Evolutionary conservation across 306 rosid species (phyloP).

Genomic region (Inga laurina): DNA sequence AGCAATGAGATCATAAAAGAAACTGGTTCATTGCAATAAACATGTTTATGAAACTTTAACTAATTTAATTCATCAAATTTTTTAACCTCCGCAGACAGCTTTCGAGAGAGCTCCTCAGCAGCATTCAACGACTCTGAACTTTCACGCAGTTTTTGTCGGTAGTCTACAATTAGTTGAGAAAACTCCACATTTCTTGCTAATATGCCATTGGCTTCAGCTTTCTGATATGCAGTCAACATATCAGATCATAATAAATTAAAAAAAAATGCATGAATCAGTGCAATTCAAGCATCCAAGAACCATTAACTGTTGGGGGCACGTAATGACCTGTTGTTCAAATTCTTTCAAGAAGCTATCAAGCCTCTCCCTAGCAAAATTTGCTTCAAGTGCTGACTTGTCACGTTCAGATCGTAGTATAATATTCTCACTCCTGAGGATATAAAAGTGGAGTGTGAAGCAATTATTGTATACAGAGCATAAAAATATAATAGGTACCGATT

Average conservation of each 20-base stretch:
- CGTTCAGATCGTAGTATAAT: constrained; percentile 68
- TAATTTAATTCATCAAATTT: not conserved
- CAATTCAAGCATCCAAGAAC: constrained; percentile 14
- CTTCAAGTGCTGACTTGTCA: constrained; percentile 72
- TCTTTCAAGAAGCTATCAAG: constrained; percentile 77
- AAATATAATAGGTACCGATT: too few species aligned
- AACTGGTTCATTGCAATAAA: not conserved
- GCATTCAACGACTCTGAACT: constrained; percentile 74
- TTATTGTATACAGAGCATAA: not conserved
- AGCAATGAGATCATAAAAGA: constrained; percentile 13
- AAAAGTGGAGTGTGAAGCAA: not conserved
- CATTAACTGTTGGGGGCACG: constrained; percentile 9
- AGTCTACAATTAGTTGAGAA: constrained; percentile 78
- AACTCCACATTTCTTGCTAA: constrained; percentile 85
- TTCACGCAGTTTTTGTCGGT: constrained; percentile 84
- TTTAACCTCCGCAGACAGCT: constrained; percentile 79
- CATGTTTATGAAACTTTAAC: not conserved
- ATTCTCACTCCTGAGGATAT: constrained; percentile 62
- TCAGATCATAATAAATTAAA: not conserved
- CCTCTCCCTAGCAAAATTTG: constrained; percentile 70
- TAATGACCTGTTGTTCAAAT: constrained; percentile 72
- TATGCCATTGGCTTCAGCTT: constrained; percentile 65
- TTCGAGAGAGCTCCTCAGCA: constrained; percentile 72
- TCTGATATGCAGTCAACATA: constrained; percentile 46
- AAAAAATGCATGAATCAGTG: constrained; percentile 20